Base-by-base conservation (phyloP, 2,329 filamentous ascomycete species). In the Colletotrichum graminicola region DNA sequence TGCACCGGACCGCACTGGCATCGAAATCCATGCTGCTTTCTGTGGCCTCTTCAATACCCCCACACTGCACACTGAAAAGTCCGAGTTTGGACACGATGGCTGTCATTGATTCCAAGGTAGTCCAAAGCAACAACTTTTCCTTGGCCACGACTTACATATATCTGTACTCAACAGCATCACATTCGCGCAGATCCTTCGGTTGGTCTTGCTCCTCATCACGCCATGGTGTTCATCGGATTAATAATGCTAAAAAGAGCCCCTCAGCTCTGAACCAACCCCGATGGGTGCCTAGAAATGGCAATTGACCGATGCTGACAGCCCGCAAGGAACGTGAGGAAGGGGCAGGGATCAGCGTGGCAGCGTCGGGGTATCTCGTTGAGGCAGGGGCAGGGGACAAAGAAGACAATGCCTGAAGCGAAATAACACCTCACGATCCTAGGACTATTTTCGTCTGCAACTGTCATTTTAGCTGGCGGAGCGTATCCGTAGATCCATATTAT, bases 261-360 rank as follows among this genome's bases (percentile, higher is more conserved):
- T 21, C 34, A 39, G 14, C 12, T 39, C n/a, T 18, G 21, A 26
- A 23, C 21, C 5, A 39, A 16, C 54, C 14, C 34, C 32, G 21
- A 26, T 39, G 32, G 21, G 12, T 29, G 56, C 26, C 47, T 45
- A 62, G 45, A 62, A 23, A 59, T 47, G 64, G 62, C 56, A 62
- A 45, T 47, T 66, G 47, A 62, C 32, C 36, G 29, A 32, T 29
- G 21, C 52, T 26, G 32, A 21, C 34, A 16, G 12, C n/a, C 47
- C 26, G 39, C 23, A 49, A 61, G 34, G 45, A 47, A 29, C 36
- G 26, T 57, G 26, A 41, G 45, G 14, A 34, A 34, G 52, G 62
- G 64, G 29, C 41, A 39, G 45, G 41, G 65, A 67, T 67, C 57
- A 39, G 41, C 47, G 47, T 43, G 23, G 4, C 23, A 59, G n/a